Evolutionary conservation across 768 basidiomycete genomes (phyloP), one percentile per base, ranked within the genome.

Genomic region (Tricholoma flavovirens): DNA sequence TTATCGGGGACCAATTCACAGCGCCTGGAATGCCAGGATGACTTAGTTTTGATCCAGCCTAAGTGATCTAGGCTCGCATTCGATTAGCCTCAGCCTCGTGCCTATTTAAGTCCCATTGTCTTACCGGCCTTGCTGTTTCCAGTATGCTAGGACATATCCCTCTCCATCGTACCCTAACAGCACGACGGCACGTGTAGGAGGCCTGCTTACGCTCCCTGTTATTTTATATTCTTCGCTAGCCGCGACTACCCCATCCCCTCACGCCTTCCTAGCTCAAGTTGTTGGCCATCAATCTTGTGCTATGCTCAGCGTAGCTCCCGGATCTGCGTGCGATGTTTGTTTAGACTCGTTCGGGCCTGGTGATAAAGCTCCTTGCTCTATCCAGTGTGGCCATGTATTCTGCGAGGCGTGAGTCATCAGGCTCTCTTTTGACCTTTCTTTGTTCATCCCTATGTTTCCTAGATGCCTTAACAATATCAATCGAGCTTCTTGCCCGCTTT

Each of bases 301-400:
- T 58, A 89, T 90, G 89, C 79, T 90, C 63, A 80, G 78, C 68
- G 67, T 87, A 67, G 80, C 81, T 63, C 66, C 80, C 58, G 78
- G 78, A 73, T 88, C 88, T 63, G 74, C 75, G 49, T 90, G 88
- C 77, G 88, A 90, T 71, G 79, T 90, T 64, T 90, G 88, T 71
- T 76, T 85, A 61, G 87, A 90, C 61, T 69, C 71, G 30, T 89
- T 85, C 66, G 75, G 75, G 50, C 67, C 67, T 53, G 80, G 79
- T 50, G 61, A 60, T 46, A 83, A 81, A 65, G 75, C 78, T 7
- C 87, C 87, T 51, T 81, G 84, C 64, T 78, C 82, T 49, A 86
- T 89, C 62, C 57, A 75, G 49, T 90, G 88, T 58, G 88, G 88
- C 15, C 87, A 90, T 66, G 80, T 83, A 55, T 88, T 88, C 70